Evolutionary conservation across 2,329 filamentous ascomycete species (phyloP).

Genomic region (Diaporthe vaccinii): DNA sequence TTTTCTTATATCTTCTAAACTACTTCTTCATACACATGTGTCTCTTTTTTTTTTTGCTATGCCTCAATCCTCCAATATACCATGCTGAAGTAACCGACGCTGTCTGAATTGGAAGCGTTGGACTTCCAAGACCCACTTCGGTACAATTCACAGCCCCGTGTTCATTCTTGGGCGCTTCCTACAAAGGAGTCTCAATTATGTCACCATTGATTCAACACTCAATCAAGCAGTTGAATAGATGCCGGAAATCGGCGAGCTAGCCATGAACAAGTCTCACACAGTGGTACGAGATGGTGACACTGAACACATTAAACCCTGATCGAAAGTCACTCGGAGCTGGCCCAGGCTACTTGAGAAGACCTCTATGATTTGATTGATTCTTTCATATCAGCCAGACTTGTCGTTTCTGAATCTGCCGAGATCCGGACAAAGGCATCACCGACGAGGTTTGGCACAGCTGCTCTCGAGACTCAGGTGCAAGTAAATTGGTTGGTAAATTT

Average conservation of each 20-base stretch:
- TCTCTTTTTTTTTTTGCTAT: too few relatives aligned
- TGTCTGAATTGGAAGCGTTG: too few relatives aligned
- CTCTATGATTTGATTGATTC: not conserved
- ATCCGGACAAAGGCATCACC: not conserved
- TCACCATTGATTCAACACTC: not conserved
- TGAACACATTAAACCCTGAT: not conserved
- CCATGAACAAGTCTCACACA: too few relatives aligned
- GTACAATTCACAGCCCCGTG: too few relatives aligned
- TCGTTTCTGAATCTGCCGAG: not conserved
- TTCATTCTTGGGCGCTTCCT: too few relatives aligned
- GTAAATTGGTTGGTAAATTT: not conserved
- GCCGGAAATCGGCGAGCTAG: not conserved
- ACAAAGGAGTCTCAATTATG: too few relatives aligned
- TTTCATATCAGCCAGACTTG: not conserved
- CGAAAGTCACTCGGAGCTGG: not conserved
- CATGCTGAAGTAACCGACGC: too few relatives aligned
- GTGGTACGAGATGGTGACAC: too few relatives aligned
- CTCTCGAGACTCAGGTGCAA: not conserved
- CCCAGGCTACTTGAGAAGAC: not conserved
- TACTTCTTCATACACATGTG: not conserved
- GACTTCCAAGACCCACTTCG: too few relatives aligned
- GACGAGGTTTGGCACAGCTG: not conserved
- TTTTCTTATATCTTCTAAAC: not conserved
- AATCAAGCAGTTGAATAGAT: not conserved
- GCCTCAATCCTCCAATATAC: too few relatives aligned